A percentile compares a stretch with the other conserved stretches of the same genome.
Evolutionary conservation across 306 rosid species (phyloP).

Genomic region (Pachyrhizus erosus): DNA sequence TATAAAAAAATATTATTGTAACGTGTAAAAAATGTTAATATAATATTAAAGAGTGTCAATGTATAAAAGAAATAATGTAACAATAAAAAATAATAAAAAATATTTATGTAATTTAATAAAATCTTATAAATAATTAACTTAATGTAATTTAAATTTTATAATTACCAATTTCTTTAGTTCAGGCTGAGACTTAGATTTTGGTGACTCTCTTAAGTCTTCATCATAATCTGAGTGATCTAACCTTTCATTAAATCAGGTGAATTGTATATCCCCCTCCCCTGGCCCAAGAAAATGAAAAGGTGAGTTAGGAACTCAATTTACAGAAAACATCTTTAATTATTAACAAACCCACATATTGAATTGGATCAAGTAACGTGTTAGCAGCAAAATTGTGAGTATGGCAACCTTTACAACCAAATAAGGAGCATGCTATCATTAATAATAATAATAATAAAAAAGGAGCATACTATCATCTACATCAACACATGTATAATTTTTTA

Average conservation of each 20-base stretch:
- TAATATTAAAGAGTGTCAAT: too few relatives aligned
- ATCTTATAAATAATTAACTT: too few relatives aligned
- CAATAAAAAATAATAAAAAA: too few relatives aligned
- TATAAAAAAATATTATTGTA: too few relatives aligned
- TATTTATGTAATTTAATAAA: too few relatives aligned
- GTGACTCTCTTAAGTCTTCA: neutral
- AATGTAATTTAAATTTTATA: neutral
- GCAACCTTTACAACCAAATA: too few relatives aligned
- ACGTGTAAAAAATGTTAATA: too few relatives aligned
- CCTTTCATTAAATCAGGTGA: neutral
- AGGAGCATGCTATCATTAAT: neutral
- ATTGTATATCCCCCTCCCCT: neutral
- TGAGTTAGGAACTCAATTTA: neutral
- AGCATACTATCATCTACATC: neutral
- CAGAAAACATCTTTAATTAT: neutral
- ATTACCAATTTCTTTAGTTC: neutral
- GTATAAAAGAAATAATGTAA: too few relatives aligned
- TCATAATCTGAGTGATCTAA: constrained; percentile 1
- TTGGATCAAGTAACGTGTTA: too few relatives aligned
- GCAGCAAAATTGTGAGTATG: too few relatives aligned
- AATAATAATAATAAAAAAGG: too few relatives aligned
- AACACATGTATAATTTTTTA: neutral
- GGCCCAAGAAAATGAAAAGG: neutral
- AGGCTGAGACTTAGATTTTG: neutral
- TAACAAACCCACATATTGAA: neutral